phyloP scores from a whole-genome alignment of 2,329 filamentous ascomycete species.

The Botrytis porri region DNA sequence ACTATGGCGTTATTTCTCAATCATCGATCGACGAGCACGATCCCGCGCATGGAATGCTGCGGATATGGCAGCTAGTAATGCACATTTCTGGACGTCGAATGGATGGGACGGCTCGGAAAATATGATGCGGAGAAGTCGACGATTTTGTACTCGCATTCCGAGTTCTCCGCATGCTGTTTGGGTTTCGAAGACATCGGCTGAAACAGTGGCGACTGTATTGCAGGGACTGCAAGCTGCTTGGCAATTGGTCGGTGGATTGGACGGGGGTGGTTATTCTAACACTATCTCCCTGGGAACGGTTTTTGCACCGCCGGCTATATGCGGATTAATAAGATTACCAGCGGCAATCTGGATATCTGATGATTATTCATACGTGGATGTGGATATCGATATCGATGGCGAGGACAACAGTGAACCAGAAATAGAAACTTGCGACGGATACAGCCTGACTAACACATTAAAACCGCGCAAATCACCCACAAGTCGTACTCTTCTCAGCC shows the following conservation, averaged over 20 bases:
- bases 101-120: not conserved
- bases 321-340: not conserved
- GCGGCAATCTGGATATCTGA: not conserved
- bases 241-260: not conserved
- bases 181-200: not conserved
- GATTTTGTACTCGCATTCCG: not conserved
- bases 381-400: not conserved
- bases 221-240: not conserved
- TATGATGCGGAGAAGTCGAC: not conserved
- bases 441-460: not conserved
- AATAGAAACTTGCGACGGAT: not conserved
- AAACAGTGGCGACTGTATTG: not conserved
- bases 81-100: not conserved
- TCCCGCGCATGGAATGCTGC: not conserved
- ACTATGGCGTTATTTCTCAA: not conserved
- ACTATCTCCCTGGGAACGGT: not conserved
- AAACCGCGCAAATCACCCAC: not conserved
- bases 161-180: not conserved
- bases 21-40: not conserved
- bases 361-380: not conserved
- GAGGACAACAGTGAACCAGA: not conserved
- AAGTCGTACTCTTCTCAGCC: not conserved
- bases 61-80: not conserved
- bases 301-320: not conserved
- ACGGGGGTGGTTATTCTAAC: not conserved